These are phyloP conservation scores for Beverwykella pulmonaria DNA, from an alignment of 495 filamentous ascomycete genomes.

Conservation along the genomic window DNA sequence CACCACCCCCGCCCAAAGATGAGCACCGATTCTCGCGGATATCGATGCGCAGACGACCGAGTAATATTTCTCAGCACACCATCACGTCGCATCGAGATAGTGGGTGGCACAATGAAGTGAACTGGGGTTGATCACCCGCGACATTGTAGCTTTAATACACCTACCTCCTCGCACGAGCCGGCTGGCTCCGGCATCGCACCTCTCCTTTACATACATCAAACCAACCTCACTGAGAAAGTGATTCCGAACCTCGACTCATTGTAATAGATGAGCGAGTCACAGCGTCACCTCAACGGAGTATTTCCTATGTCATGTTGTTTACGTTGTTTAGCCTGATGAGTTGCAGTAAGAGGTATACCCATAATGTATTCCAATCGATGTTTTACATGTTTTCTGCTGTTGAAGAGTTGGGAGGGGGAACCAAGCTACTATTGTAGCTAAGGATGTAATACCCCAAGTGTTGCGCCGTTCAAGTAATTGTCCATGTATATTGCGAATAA, in stretches of 20 bases:
- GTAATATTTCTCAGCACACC: constrained; percentile 36
- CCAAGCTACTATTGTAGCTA: constrained; percentile 7
- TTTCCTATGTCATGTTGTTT: constrained; percentile 7
- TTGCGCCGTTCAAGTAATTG: not conserved
- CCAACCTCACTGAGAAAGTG: constrained; percentile 36
- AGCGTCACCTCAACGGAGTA: constrained; percentile 31
- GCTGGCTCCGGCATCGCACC: constrained; percentile 23
- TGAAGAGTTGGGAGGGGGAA: not conserved
- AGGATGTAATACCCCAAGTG: constrained; percentile 23
- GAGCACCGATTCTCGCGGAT: constrained; percentile 28
- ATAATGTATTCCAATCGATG: constrained; percentile 31
- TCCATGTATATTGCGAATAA: constrained; percentile 13
- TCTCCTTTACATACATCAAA: not conserved
- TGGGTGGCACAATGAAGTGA: constrained; percentile 32
- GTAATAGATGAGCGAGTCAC: constrained; percentile 22
- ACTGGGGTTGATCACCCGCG: constrained; percentile 26
- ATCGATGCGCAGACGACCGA: constrained; percentile 27
- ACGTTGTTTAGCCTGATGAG: constrained; percentile 12
- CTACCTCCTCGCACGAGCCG: constrained; percentile 3
- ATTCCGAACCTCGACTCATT: constrained; percentile 35
- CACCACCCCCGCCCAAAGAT: constrained; percentile 34
- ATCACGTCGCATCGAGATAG: constrained; percentile 25
- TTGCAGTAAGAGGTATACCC: constrained; percentile 29
- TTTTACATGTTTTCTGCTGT: constrained; percentile 17
- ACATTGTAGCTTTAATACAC: constrained; percentile 1